Evolutionary conservation across 1,284 basidiomycete genomes (phyloP).

Genomic region (Leccinum griseonigrum): DNA sequence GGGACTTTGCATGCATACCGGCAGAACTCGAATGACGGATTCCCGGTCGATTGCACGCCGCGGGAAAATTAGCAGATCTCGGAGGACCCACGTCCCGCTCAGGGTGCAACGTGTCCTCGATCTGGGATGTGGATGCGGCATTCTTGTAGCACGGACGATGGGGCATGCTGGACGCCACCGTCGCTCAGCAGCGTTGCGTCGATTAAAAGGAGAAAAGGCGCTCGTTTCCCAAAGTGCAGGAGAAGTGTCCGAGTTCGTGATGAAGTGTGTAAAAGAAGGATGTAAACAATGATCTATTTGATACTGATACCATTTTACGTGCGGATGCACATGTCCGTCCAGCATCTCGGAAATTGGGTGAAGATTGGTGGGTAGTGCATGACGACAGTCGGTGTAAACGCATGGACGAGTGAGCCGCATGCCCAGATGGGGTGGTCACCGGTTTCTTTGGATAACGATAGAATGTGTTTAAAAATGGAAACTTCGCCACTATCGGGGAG

Average conservation of each 20-base stretch:
- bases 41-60: background rate
- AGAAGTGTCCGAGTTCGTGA: slow-evolving; percentile 9
- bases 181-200: slow-evolving; percentile 8
- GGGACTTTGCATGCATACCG: slow-evolving; percentile 1
- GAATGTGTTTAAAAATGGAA: slow-evolving; percentile 6
- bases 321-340: slow-evolving; percentile 10
- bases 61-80: slow-evolving; percentile 1
- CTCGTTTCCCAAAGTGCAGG: slow-evolving; percentile 4
- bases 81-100: background rate
- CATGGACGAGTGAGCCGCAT: background rate
- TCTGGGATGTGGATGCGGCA: slow-evolving; percentile 12
- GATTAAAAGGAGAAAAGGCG: slow-evolving; percentile 9
- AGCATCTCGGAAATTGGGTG: slow-evolving; percentile 20
- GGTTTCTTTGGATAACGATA: slow-evolving; percentile 8
- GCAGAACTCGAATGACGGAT: background rate
- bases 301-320: slow-evolving; percentile 7
- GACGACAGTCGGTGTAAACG: slow-evolving; percentile 9
- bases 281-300: background rate
- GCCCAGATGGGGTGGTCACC: slow-evolving; percentile 9
- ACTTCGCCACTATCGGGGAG: slow-evolving; percentile 12
- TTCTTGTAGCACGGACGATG: slow-evolving; percentile 8
- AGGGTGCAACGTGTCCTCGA: slow-evolving; percentile 8
- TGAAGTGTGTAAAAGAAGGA: background rate
- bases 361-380: slow-evolving; percentile 10
- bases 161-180: slow-evolving; percentile 9